Conservation (phyloP, 2,329 filamentous ascomycete genomes). For the Aspergillus ibericus region DNA sequence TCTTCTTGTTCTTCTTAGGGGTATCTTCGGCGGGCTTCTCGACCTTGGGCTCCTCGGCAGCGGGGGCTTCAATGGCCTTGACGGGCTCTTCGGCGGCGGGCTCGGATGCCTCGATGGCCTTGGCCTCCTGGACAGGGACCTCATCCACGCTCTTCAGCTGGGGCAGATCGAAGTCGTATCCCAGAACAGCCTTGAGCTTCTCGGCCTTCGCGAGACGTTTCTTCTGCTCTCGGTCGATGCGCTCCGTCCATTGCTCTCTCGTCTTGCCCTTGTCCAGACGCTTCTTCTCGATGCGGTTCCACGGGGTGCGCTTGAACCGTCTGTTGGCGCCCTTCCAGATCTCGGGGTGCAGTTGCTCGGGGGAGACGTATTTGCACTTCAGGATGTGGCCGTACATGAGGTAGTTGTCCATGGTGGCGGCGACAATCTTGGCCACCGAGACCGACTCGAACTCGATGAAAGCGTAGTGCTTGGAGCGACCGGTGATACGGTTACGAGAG, state of each 20-base stretch:
- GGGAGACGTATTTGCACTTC: slow-evolving; percentile 76
- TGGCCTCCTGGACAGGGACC: slow-evolving; percentile 46
- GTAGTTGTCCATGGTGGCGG: slow-evolving; percentile 97
- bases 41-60: slow-evolving; percentile 20
- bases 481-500: slow-evolving; percentile 88
- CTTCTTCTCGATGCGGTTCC: slow-evolving; percentile 80
- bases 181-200: slow-evolving; percentile 71
- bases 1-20: slow-evolving; percentile 37
- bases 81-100: slow-evolving; percentile 16
- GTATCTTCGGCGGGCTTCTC: slow-evolving; percentile 29
- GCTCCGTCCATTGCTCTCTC: slow-evolving; percentile 75
- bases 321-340: slow-evolving; percentile 89
- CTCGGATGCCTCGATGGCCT: slow-evolving; percentile 37
- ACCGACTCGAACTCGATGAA: slow-evolving; percentile 82
- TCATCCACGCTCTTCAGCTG: slow-evolving; percentile 64
- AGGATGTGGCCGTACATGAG: slow-evolving; percentile 91
- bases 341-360: slow-evolving; percentile 74
- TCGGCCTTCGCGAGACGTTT: slow-evolving; percentile 68
- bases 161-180: slow-evolving; percentile 79
- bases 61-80: slow-evolving; percentile 33
- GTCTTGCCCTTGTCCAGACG: slow-evolving; percentile 71
- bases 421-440: slow-evolving; percentile 86
- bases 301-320: slow-evolving; percentile 84
- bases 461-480: slow-evolving; percentile 87
- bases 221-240: slow-evolving; percentile 70